Evolutionary conservation across 2,329 filamentous ascomycete genomes (phyloP).

Genomic region (Laburnicola sp.): DNA sequence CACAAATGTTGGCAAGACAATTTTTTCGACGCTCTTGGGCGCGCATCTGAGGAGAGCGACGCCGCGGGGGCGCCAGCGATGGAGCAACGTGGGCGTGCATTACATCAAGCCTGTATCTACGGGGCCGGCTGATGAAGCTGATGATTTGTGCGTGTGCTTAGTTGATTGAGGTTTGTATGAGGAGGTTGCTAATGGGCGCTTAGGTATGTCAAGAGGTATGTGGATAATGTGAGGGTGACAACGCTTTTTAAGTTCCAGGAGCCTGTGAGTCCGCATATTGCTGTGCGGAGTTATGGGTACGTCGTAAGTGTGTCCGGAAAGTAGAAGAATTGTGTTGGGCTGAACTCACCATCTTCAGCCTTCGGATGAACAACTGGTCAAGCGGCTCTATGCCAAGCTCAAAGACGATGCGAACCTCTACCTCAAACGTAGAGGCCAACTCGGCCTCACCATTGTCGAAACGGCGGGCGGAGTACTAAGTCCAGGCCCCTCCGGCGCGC

Average conservation of each 20-base stretch:
- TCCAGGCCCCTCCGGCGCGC: slow-evolving; percentile 72
- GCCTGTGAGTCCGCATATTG: slow-evolving; percentile 77
- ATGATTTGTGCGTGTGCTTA: slow-evolving; percentile 60
- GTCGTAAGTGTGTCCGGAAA: slow-evolving; percentile 22
- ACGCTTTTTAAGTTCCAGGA: slow-evolving; percentile 73
- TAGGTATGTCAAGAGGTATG: slow-evolving; percentile 67
- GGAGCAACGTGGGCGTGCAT: slow-evolving; percentile 47
- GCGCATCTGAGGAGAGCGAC: slow-evolving; percentile 51
- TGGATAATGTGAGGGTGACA: slow-evolving; percentile 56
- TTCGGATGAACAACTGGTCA: slow-evolving; percentile 25
- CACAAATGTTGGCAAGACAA: slow-evolving; percentile 82
- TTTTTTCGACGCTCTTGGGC: slow-evolving; percentile 73
- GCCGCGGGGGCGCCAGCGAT: slow-evolving; percentile 18
- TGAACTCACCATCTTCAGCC: slow-evolving; percentile 25
- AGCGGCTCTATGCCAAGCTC: slow-evolving; percentile 22
- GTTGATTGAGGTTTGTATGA: neutral
- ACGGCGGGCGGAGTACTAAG: slow-evolving; percentile 83
- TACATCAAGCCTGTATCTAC: slow-evolving; percentile 86
- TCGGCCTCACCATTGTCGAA: slow-evolving; percentile 65
- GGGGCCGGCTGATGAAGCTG: slow-evolving; percentile 68
- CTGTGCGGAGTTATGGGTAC: slow-evolving; percentile 52
- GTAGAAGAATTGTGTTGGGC: neutral
- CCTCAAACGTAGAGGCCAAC: slow-evolving; percentile 3
- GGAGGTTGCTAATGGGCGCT: slow-evolving; percentile 5
- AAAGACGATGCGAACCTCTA: slow-evolving; percentile 14